Evolutionary conservation across 495 filamentous ascomycete species (phyloP).

Genomic region (Penicillium atrosanguineum): DNA sequence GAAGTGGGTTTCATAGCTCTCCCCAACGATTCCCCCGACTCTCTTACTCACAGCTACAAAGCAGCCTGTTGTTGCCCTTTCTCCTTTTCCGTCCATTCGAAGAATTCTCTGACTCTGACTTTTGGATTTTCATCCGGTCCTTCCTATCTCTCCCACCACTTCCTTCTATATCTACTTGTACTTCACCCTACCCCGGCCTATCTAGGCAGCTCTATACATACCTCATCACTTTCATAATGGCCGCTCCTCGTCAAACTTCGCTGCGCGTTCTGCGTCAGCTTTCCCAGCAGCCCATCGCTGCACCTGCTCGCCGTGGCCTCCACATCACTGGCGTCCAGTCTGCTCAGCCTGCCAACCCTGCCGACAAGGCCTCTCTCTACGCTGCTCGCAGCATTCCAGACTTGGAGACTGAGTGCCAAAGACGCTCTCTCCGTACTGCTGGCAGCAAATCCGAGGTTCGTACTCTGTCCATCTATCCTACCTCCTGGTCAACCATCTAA

Average conservation of each 20-base stretch:
- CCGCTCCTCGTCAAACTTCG: constrained; percentile 48
- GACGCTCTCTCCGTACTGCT: constrained; percentile 30
- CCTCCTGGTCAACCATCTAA: constrained; percentile 2
- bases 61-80: constrained; percentile 5
- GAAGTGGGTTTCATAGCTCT: constrained; percentile 28
- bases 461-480: neutral
- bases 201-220: neutral
- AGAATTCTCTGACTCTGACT: constrained; percentile 4
- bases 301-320: constrained; percentile 45
- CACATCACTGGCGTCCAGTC: constrained; percentile 56
- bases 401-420: constrained; percentile 42
- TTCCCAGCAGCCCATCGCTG: constrained; percentile 38
- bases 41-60: neutral
- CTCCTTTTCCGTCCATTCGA: constrained; percentile 7
- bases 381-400: constrained; percentile 35
- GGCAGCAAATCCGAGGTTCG: constrained; percentile 41
- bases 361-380: constrained; percentile 37
- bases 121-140: neutral
- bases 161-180: neutral
- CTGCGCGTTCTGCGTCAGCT: constrained; percentile 49
- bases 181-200: constrained; percentile 8
- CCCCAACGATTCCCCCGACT: constrained; percentile 27
- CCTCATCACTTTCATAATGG: constrained; percentile 36
- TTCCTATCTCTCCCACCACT: constrained; percentile 3
- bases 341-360: constrained; percentile 37